These are phyloP conservation scores for Malus orientalis DNA, from an alignment of 306 rosid species.

Conservation along the genomic window DNA sequence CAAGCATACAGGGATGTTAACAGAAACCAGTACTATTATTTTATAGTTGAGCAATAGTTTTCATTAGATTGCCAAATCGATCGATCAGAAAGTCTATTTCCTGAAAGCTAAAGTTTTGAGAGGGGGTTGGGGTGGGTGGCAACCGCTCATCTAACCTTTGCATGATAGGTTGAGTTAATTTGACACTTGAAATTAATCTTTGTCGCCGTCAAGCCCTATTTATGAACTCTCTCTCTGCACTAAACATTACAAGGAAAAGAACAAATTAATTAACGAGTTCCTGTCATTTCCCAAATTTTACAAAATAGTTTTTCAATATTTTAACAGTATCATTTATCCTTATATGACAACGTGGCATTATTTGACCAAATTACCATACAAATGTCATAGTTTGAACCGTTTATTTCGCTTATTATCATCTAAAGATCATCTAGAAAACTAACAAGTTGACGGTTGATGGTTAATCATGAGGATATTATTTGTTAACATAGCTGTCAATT, in stretches of 20 bases:
- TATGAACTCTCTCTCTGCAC: background rate
- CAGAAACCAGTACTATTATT: background rate
- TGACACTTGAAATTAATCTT: background rate
- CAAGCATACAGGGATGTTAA: background rate
- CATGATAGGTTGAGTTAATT: background rate
- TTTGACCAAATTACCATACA: too few species aligned
- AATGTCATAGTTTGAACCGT: background rate
- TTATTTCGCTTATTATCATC: too few species aligned
- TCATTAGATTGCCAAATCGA: constrained; percentile 2
- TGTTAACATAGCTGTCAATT: background rate
- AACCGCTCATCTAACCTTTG: background rate
- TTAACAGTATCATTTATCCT: background rate
- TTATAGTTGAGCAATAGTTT: constrained; percentile 18
- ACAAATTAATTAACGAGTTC: background rate
- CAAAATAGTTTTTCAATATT: too few species aligned
- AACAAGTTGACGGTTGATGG: too few species aligned
- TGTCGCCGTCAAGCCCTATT: background rate
- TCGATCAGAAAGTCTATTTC: background rate
- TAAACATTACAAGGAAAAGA: background rate
- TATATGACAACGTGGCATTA: background rate
- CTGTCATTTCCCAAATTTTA: background rate
- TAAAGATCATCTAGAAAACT: too few species aligned
- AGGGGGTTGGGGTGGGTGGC: background rate
- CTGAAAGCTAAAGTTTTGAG: constrained; percentile 4
- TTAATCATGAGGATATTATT: background rate